A percentile compares a stretch with the other conserved stretches of the same genome.
Conservation (phyloP, 75 land plant genomes). For the Sequoia sempervirens region DNA sequence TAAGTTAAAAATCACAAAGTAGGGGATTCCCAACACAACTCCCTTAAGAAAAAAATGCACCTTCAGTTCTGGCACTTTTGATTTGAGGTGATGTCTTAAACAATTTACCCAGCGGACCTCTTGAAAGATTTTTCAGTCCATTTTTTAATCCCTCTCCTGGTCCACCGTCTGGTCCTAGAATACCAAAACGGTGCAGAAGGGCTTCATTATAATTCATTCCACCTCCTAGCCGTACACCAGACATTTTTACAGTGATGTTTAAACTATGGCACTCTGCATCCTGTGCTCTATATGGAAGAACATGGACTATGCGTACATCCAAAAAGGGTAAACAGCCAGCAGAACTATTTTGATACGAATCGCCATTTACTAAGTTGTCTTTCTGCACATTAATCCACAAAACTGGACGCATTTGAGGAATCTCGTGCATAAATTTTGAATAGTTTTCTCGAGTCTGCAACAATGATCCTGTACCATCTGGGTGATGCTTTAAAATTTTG, state of each 20-base stretch:
- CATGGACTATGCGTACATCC: constrained; percentile 60
- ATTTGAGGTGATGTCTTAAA: constrained; percentile 51
- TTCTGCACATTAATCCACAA: constrained; percentile 65
- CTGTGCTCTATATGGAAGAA: constrained; percentile 64
- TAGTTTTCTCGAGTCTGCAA: neutral
- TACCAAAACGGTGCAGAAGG: constrained; percentile 91
- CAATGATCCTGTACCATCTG: neutral
- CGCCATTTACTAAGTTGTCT: constrained; percentile 21
- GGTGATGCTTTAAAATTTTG: neutral
- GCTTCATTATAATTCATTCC: constrained; percentile 94
- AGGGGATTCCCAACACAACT: neutral
- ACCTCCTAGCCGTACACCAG: constrained; percentile 91
- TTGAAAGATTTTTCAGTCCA: constrained; percentile 67
- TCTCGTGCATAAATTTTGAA: constrained; percentile 11
- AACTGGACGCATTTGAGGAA: constrained; percentile 66
- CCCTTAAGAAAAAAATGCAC: constrained; percentile 17
- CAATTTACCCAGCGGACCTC: constrained; percentile 78
- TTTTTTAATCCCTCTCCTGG: constrained; percentile 83
- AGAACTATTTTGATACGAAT: constrained; percentile 15
- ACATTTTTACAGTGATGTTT: constrained; percentile 59
- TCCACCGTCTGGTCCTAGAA: constrained; percentile 92
- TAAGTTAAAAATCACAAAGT: neutral
- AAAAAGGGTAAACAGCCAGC: constrained; percentile 56
- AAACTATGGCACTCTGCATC: constrained; percentile 88
- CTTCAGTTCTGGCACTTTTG: constrained; percentile 17